phyloP scores from a whole-genome alignment of 1,284 basidiomycete species.

The Farysia itapuensis region DNA sequence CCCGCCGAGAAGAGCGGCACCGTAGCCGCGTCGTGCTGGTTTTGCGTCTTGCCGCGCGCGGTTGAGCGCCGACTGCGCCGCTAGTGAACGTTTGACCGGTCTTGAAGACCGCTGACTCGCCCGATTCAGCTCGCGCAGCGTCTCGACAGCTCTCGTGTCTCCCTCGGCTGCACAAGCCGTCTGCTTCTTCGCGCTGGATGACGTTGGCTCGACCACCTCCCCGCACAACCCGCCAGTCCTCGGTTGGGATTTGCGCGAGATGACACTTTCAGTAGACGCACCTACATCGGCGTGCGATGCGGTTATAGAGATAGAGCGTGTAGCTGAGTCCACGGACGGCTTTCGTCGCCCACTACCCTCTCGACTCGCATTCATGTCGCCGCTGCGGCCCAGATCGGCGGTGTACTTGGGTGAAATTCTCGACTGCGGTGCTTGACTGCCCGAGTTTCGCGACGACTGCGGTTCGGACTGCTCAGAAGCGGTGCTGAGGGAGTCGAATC shows the following conservation, averaged over 20 bases:
- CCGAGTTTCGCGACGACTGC: not conserved
- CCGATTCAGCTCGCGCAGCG: conserved; percentile 11
- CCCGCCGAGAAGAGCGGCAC: conserved; percentile 4
- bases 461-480: conserved; percentile 16
- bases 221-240: no score
- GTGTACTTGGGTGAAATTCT: not conserved
- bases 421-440: not conserved
- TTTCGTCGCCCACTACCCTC: conserved; percentile 7
- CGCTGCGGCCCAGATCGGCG: not conserved
- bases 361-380: not conserved
- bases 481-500: conserved; percentile 25
- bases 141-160: conserved; percentile 9
- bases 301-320: conserved; percentile 19
- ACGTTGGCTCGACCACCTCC: no score
- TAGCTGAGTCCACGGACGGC: conserved; percentile 18
- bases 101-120: conserved; percentile 1
- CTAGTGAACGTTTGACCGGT: conserved; percentile 6
- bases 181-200: no score
- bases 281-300: conserved; percentile 9
- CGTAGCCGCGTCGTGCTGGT: conserved; percentile 2
- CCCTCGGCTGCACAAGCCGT: no score
- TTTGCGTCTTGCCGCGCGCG: not conserved
- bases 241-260: no score
- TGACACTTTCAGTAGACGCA: conserved; percentile 15
- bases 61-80: not conserved